phyloP scores from a whole-genome alignment of 441 rosid genomes.

The Dalechampia spathulata region DNA sequence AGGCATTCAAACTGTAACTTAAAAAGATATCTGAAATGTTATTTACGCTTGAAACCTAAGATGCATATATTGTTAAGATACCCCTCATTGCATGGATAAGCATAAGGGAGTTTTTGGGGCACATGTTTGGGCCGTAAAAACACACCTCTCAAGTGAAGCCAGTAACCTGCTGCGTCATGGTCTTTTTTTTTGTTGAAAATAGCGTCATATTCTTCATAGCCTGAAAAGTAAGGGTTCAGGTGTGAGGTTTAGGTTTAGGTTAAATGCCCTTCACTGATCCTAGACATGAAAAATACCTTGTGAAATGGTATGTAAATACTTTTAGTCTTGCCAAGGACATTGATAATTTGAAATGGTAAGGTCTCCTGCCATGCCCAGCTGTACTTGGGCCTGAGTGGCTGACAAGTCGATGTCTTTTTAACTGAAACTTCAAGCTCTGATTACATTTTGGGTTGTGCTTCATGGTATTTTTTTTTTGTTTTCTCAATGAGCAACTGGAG shows the following conservation, averaged over 20 bases:
- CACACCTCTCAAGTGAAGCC: neutral
- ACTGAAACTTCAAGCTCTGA: neutral
- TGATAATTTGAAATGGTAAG: neutral
- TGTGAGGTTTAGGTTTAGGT: neutral
- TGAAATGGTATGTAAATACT: neutral
- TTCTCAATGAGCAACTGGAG: too few relatives aligned
- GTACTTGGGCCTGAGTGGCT: neutral
- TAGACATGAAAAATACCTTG: too few relatives aligned
- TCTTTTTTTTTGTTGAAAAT: too few relatives aligned
- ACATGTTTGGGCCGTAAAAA: too few relatives aligned
- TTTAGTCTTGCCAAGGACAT: neutral
- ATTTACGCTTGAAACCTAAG: neutral
- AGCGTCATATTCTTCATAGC: too few relatives aligned
- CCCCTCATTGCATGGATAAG: neutral
- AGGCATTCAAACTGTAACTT: too few relatives aligned
- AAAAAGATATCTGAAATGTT: too few relatives aligned
- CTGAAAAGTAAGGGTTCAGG: neutral
- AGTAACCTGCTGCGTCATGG: too few relatives aligned
- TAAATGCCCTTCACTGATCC: too few relatives aligned
- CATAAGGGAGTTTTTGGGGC: neutral
- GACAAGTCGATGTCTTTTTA: neutral
- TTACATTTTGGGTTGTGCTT: neutral
- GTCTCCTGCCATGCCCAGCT: neutral
- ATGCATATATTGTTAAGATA: neutral
- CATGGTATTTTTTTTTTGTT: neutral